phyloP scores from a whole-genome alignment of 2,329 filamentous ascomycete species.

The Aspergillus cejpii region DNA sequence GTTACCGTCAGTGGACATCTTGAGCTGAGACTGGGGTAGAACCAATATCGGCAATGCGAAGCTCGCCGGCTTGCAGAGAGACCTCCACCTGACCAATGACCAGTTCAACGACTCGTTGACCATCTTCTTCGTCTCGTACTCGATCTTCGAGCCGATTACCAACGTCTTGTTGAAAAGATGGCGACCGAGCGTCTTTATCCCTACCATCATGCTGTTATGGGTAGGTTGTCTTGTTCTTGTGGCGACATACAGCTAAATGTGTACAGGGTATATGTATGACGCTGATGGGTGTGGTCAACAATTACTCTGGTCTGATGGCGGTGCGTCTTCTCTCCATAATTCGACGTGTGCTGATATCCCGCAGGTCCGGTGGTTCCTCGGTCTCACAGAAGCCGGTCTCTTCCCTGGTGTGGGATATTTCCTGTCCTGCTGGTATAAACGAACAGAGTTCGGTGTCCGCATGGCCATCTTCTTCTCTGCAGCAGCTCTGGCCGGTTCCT shows the following conservation, averaged over 20 bases:
- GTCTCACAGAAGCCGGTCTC: constrained; percentile 40
- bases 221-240: constrained; percentile 14
- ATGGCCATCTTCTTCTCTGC: constrained; percentile 79
- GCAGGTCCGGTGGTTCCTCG: constrained; percentile 41
- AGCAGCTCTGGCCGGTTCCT: constrained; percentile 73
- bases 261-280: constrained; percentile 41
- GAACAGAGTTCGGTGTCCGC: constrained; percentile 71
- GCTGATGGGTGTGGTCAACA: constrained; percentile 43
- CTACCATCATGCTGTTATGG: constrained; percentile 66
- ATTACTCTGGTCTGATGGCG: constrained; percentile 43
- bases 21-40: constrained; percentile 12
- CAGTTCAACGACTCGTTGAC: constrained; percentile 70
- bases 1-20: background rate
- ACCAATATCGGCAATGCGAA: constrained; percentile 74
- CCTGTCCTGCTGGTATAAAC: constrained; percentile 75
- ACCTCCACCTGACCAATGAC: constrained; percentile 56
- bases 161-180: constrained; percentile 73
- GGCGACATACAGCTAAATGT: constrained; percentile 5
- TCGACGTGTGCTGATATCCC: background rate
- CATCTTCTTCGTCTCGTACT: constrained; percentile 83
- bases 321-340: constrained; percentile 13
- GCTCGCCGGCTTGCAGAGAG: constrained; percentile 51
- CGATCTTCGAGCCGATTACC: constrained; percentile 65
- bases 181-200: constrained; percentile 71
- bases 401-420: constrained; percentile 76